A percentile compares a stretch with the other conserved stretches of the same genome.
Evolutionary conservation across 2,329 filamentous ascomycete genomes (phyloP).

Genomic region (Penicillium sp.): DNA sequence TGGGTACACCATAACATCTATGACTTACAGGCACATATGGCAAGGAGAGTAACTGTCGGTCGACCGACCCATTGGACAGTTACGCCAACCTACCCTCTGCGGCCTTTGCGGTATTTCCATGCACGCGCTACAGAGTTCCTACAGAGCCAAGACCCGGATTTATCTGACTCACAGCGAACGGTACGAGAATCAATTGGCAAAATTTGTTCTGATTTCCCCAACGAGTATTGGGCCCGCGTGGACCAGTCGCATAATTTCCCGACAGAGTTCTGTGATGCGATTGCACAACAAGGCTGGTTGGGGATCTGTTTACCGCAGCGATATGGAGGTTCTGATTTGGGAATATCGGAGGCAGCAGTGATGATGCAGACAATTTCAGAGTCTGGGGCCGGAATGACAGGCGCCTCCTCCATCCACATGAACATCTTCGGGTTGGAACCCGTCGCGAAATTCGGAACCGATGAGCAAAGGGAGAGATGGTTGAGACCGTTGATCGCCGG

Average conservation of each 20-base stretch:
- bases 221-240: slow-evolving; percentile 44
- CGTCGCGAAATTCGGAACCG: slow-evolving; percentile 46
- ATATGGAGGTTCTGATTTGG: slow-evolving; percentile 45
- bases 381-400: slow-evolving; percentile 46
- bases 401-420: slow-evolving; percentile 47
- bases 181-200: slow-evolving; percentile 47
- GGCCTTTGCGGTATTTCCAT: slow-evolving; percentile 4
- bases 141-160: slow-evolving; percentile 17
- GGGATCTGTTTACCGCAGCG: slow-evolving; percentile 47
- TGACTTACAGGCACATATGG: neutral
- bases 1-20: neutral
- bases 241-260: slow-evolving; percentile 43
- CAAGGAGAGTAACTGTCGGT: neutral
- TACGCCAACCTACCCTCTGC: neutral
- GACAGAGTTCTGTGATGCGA: slow-evolving; percentile 39
- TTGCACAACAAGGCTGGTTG: slow-evolving; percentile 46
- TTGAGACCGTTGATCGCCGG: slow-evolving; percentile 43
- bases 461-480: slow-evolving; percentile 44
- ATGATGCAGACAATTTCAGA: slow-evolving; percentile 53
- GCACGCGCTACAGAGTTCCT: slow-evolving; percentile 24
- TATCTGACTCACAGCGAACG: slow-evolving; percentile 22
- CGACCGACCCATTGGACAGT: neutral
- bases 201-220: slow-evolving; percentile 44
- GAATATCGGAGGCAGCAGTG: slow-evolving; percentile 45
- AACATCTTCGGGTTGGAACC: slow-evolving; percentile 51